Evolutionary conservation across 2,329 filamentous ascomycete species (phyloP), one percentile per base, ranked within the genome.

Genomic region (Colletotrichum karsti): DNA sequence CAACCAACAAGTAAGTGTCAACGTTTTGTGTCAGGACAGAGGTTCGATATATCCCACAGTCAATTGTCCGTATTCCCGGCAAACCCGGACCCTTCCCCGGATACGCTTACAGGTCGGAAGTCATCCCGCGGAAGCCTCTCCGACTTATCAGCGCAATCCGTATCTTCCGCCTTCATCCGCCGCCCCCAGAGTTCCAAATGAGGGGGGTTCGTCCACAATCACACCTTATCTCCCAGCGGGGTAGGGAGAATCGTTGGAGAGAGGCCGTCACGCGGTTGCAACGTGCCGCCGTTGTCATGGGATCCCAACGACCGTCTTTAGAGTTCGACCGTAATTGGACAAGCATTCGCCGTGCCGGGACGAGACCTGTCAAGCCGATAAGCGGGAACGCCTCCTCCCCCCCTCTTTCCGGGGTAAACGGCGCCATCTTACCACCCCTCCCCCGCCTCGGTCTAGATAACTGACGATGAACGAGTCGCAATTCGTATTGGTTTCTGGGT

Each of bases 321-420:
- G 59, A 26, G 35, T 63, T 53, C 51, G 22, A 51, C 28, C 42
- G 35, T 55, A 30, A 59, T 41, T 48, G 37, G 37, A 41, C 30
- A 67, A 67, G 65, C 65, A 41, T 64, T 64, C n/a, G 65, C 65
- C 65, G 28, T 50, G 65, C 46, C 65, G 65, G 65, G 65, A 67
- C 65, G 35, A 67, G 65, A 59, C 30, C 26, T 59, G 46, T 46
- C 65, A 48, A 46, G 64, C 54, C 60, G 65, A 67, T 67, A 67
- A 64, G 64, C 64, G 64, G 64, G 60, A 44, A 41, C 22, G 39
- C 30, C 33, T 37, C 24, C 3, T 18, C 22, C 6, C 37, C 51
- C 59, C 59, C 42, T 42, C 51, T 57, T 58, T 30, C 60, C 37
- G 64, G 64, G 60, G 61, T 26, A 37, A 48, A 58, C 60, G 59